These are phyloP conservation scores for Royoungia palumana DNA, from an alignment of 768 basidiomycete species.

Conservation along the genomic window DNA sequence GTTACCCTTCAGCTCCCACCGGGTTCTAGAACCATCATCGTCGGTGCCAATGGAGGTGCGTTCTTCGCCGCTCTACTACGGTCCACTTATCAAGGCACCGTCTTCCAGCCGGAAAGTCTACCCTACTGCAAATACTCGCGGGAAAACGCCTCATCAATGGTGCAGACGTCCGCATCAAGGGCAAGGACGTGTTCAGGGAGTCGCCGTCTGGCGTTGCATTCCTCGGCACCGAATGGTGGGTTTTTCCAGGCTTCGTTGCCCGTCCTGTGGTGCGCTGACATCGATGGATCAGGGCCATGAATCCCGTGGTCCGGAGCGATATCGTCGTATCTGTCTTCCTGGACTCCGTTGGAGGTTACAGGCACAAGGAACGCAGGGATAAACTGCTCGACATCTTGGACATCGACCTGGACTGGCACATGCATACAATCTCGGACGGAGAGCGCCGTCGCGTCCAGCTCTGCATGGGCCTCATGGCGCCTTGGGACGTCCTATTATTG, in stretches of 20 bases:
- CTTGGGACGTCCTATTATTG: conserved; percentile 89
- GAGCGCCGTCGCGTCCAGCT: conserved; percentile 92
- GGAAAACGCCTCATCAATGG: conserved; percentile 78
- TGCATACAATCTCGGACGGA: conserved; percentile 95
- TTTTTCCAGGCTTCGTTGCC: conserved; percentile 6
- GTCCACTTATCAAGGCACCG: not conserved
- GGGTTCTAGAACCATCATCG: conserved; percentile 80
- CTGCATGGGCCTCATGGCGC: conserved; percentile 91
- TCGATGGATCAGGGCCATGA: conserved; percentile 75
- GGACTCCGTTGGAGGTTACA: conserved; percentile 96
- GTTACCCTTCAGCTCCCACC: conserved; percentile 63
- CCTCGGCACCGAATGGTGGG: conserved; percentile 91
- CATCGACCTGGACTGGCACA: conserved; percentile 93
- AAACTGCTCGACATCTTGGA: conserved; percentile 86
- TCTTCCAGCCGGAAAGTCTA: conserved; percentile 85
- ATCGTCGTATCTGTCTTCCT: conserved; percentile 91
- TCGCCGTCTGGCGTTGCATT: conserved; percentile 80
- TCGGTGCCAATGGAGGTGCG: conserved; percentile 94
- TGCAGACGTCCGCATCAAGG: conserved; percentile 68
- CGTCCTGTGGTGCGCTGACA: not conserved
- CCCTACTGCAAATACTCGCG: conserved; percentile 88
- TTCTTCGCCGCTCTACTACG: conserved; percentile 1
- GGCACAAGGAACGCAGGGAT: conserved; percentile 87
- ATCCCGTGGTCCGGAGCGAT: conserved; percentile 92
- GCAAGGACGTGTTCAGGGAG: conserved; percentile 84